These are phyloP conservation scores for Neurospora africana DNA, from an alignment of 495 filamentous ascomycete genomes.

Conservation along the genomic window DNA sequence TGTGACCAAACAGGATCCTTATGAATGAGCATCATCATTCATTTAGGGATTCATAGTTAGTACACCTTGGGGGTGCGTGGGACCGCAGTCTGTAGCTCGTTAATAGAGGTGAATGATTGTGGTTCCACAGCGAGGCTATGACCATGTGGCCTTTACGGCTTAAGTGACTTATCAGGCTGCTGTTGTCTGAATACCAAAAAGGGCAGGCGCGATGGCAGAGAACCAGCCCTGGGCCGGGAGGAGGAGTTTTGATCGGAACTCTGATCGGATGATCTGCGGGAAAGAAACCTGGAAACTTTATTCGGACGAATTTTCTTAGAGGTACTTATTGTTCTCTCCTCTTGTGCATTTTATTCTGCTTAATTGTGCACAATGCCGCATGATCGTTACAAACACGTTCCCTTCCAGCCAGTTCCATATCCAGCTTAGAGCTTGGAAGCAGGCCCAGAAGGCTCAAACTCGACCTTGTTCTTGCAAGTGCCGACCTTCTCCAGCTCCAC, in stretches of 20 bases:
- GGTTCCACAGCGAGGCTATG: neutral
- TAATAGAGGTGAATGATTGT: neutral
- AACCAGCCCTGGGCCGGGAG: no score
- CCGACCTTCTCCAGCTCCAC: slow-evolving; percentile 65
- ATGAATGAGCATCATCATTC: neutral
- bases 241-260: neutral
- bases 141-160: neutral
- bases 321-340: no score
- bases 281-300: neutral
- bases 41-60: neutral
- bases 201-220: neutral
- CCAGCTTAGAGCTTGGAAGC: slow-evolving; percentile 40
- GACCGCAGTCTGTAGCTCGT: neutral
- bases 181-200: neutral
- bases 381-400: neutral
- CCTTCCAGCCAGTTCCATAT: neutral
- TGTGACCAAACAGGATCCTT: neutral
- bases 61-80: neutral
- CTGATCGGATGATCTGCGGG: neutral
- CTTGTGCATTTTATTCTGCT: neutral
- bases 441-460: slow-evolving; percentile 40
- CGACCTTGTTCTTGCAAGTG: slow-evolving; percentile 60
- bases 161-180: neutral
- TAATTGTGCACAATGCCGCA: neutral
- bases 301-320: neutral